Conservation (phyloP, 352 stramenopile genomes). For the Globisporangium perplexum region DNA sequence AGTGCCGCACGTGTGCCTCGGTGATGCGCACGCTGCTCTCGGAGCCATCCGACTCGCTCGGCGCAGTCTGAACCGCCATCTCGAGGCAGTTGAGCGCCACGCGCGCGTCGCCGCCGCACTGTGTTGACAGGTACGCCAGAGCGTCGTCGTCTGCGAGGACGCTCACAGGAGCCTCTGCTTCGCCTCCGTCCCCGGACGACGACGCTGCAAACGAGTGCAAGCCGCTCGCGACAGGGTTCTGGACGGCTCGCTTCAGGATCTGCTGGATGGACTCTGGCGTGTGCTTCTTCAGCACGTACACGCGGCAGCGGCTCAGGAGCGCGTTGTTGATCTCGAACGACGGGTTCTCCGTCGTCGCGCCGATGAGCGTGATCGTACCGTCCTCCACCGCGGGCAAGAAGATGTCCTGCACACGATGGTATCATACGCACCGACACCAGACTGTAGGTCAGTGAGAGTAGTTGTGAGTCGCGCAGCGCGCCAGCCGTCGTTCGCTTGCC, state of each 20-base stretch:
- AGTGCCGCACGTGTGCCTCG: constrained; percentile 57
- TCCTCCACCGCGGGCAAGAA: constrained; percentile 82
- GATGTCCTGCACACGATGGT: constrained; percentile 58
- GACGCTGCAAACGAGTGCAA: constrained; percentile 15
- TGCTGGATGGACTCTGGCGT: constrained; percentile 46
- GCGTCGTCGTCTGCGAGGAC: constrained; percentile 52
- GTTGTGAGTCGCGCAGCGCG: no score
- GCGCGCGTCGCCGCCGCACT: constrained; percentile 74
- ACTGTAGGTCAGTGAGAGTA: not conserved
- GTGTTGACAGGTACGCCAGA: constrained; percentile 58
- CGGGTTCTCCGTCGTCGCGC: constrained; percentile 87
- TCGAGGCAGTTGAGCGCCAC: constrained; percentile 82
- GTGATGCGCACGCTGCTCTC: constrained; percentile 35
- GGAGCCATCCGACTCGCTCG: not conserved
- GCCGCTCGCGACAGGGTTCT: constrained; percentile 20
- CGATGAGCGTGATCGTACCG: constrained; percentile 82
- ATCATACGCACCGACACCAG: not conserved
- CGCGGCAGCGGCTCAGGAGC: constrained; percentile 67
- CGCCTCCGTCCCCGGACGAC: constrained; percentile 5
- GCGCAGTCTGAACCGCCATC: constrained; percentile 59
- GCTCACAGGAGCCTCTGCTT: not conserved
- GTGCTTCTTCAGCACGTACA: constrained; percentile 78
- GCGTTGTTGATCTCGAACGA: constrained; percentile 88
- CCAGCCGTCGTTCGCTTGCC: no score
- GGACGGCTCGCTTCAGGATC: constrained; percentile 63